These are phyloP conservation scores for Tricholoma matsutake DNA, from an alignment of 768 basidiomycete species.

Conservation along the genomic window DNA sequence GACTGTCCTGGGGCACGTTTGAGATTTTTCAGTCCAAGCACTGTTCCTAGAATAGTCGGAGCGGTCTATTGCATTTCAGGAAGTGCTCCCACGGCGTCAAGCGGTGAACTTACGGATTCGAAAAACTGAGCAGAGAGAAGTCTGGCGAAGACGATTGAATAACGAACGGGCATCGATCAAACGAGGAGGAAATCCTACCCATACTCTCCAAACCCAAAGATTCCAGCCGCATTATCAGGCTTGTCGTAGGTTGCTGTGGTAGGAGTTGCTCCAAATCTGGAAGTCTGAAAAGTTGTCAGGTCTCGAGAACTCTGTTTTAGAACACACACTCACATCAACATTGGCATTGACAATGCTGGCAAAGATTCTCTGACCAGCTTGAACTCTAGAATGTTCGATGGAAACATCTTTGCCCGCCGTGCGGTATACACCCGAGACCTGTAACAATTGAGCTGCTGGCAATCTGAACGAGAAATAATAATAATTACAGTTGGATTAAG, in stretches of 20 bases:
- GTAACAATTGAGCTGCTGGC: neutral
- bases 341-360: conserved; percentile 37
- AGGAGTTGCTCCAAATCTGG: conserved; percentile 22
- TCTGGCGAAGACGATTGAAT: conserved; percentile 11
- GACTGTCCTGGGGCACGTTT: conserved; percentile 34
- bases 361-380: conserved; percentile 31
- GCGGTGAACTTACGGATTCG: conserved; percentile 28
- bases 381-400: conserved; percentile 25
- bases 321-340: conserved; percentile 32
- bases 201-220: conserved; percentile 29
- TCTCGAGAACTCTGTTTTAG: neutral
- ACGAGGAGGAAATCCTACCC: conserved; percentile 21
- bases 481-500: conserved; percentile 31
- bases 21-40: conserved; percentile 44
- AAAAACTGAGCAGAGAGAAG: conserved; percentile 38
- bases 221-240: conserved; percentile 20
- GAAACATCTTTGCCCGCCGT: conserved; percentile 28
- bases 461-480: neutral
- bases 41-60: conserved; percentile 39
- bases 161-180: conserved; percentile 2
- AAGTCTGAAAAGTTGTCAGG: conserved; percentile 16
- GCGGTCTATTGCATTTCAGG: conserved; percentile 32
- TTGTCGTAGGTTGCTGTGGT: conserved; percentile 20
- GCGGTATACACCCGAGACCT: conserved; percentile 43
- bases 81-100: neutral